These are phyloP conservation scores for Myxozyma udenii DNA, from an alignment of 805 yeast species.

Conservation along the genomic window DNA sequence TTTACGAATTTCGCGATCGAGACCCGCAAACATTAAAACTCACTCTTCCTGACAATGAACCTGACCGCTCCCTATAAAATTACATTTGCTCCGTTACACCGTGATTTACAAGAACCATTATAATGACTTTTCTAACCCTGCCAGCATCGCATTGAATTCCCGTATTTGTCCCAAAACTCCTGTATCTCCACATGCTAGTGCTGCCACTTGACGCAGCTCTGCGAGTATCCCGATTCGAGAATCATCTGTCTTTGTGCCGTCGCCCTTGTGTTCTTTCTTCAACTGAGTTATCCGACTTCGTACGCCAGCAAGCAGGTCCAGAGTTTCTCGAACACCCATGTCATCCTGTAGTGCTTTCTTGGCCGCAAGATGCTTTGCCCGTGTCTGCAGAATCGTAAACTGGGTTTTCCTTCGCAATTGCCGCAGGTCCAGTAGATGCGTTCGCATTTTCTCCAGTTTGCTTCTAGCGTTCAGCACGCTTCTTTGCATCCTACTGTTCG, in stretches of 20 bases:
- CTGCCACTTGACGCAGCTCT: constrained; percentile 15
- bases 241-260: not conserved
- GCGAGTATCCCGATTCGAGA: constrained; percentile 12
- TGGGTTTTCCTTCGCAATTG: constrained; percentile 7
- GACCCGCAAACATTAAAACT: too few species aligned
- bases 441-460: constrained; percentile 4
- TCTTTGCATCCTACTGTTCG: constrained; percentile 9
- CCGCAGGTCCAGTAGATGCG: constrained; percentile 16
- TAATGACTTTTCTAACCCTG: constrained; percentile 1
- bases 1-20: too few species aligned
- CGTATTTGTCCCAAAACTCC: constrained; percentile 19
- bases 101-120: too few species aligned
- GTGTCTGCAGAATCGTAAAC: constrained; percentile 3
- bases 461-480: constrained; percentile 7
- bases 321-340: constrained; percentile 1
- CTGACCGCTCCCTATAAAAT: too few species aligned
- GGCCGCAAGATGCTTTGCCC: constrained; percentile 7
- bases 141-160: constrained; percentile 16
- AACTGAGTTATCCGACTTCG: constrained; percentile 8
- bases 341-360: constrained; percentile 4
- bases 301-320: constrained; percentile 9
- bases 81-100: too few species aligned
- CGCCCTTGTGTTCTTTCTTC: not conserved
- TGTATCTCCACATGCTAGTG: constrained; percentile 16
- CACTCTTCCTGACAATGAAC: too few species aligned